Percentiles rank a stretch among this genome's conserved stretches.
Evolutionary conservation across 345 rosid species (phyloP).

Genomic region (Salix purpurea): DNA sequence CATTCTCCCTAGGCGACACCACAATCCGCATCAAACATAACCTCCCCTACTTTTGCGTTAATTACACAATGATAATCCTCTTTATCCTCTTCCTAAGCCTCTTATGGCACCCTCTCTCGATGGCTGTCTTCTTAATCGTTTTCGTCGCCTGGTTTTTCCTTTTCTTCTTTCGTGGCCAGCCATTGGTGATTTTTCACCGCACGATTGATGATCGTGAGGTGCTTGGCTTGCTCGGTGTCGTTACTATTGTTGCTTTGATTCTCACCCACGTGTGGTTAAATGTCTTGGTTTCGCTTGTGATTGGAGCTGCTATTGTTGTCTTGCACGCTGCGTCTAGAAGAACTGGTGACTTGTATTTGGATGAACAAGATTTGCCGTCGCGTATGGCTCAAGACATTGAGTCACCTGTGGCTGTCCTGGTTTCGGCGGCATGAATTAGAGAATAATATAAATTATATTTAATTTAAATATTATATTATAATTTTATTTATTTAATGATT

Average conservation of each 20-base stretch:
- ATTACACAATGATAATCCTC: slow-evolving; percentile 51
- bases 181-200: slow-evolving; percentile 30
- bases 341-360: slow-evolving; percentile 48
- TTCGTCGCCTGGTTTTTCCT: slow-evolving; percentile 61
- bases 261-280: slow-evolving; percentile 58
- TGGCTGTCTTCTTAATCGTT: slow-evolving; percentile 51
- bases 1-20: slow-evolving; percentile 46
- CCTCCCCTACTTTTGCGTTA: slow-evolving; percentile 57
- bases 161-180: slow-evolving; percentile 55
- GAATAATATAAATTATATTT: too few relatives aligned
- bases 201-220: slow-evolving; percentile 53
- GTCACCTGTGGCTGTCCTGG: too few relatives aligned
- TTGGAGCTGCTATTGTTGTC: slow-evolving; percentile 36
- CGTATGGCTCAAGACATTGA: too few relatives aligned
- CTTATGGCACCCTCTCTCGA: slow-evolving; percentile 63
- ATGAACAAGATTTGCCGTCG: slow-evolving; percentile 26
- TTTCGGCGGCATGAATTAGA: slow-evolving; percentile 1
- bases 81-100: slow-evolving; percentile 55
- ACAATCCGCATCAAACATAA: slow-evolving; percentile 39
- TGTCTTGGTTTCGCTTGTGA: slow-evolving; percentile 48
- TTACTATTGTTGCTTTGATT: slow-evolving; percentile 45
- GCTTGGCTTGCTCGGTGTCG: slow-evolving; percentile 34
- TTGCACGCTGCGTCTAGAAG: slow-evolving; percentile 49
- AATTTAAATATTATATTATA: too few relatives aligned
- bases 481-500: too few relatives aligned